These are phyloP conservation scores for Mycosphaerella sp. DNA, from an alignment of 2,329 filamentous ascomycete genomes.

Conservation along the genomic window DNA sequence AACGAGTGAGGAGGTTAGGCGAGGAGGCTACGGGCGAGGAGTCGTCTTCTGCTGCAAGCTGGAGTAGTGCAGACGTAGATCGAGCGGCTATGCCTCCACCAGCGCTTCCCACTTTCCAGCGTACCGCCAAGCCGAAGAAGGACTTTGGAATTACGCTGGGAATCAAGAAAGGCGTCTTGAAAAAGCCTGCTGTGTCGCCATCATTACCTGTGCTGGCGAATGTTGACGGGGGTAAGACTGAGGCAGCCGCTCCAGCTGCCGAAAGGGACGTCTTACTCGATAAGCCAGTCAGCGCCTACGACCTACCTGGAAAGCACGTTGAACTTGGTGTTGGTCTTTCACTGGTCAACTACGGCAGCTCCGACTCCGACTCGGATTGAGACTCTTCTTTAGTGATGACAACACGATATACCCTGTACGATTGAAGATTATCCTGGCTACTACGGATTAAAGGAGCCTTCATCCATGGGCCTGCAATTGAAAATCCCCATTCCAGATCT, in stretches of 20 bases:
- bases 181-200: conserved; percentile 51
- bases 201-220: not conserved
- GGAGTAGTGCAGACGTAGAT: conserved; percentile 28
- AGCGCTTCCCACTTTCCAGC: conserved; percentile 63
- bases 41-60: conserved; percentile 25
- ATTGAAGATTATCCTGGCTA: not conserved
- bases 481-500: too few relatives aligned
- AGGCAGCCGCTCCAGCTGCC: conserved; percentile 1
- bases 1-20: conserved; percentile 49
- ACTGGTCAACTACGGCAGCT: not conserved
- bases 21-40: conserved; percentile 39
- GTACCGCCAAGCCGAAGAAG: conserved; percentile 81
- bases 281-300: not conserved
- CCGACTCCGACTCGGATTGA: conserved; percentile 9
- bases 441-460: too few relatives aligned
- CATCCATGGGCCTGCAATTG: too few relatives aligned
- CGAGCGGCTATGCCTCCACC: conserved; percentile 39
- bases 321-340: not conserved
- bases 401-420: not conserved
- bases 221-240: not conserved
- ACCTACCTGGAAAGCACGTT: conserved; percentile 3
- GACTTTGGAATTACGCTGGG: conserved; percentile 67
- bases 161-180: conserved; percentile 94
- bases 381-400: not conserved
- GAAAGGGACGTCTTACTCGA: not conserved